These are phyloP conservation scores for Cyphellophora attinorum DNA, from an alignment of 2,329 filamentous ascomycete species.

Conservation along the genomic window DNA sequence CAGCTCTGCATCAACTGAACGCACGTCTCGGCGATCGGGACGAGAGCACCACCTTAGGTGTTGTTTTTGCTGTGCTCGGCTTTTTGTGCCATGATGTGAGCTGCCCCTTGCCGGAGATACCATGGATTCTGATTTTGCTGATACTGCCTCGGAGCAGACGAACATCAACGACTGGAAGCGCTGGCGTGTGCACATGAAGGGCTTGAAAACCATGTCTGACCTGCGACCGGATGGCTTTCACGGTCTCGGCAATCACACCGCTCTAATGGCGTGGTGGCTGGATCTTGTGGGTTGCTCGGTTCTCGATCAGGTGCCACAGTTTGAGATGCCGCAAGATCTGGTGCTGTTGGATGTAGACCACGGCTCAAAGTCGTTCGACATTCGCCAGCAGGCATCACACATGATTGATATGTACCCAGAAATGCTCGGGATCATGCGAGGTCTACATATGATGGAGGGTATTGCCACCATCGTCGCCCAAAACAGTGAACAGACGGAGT, in stretches of 20 bases:
- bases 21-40: no score
- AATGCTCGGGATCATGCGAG: slow-evolving; percentile 5
- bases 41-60: no score
- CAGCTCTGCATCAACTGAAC: no score
- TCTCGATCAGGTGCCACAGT: no score
- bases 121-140: not conserved
- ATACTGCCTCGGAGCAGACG: no score
- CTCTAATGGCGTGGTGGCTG: slow-evolving; percentile 6
- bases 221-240: slow-evolving; percentile 15
- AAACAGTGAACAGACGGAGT: not conserved
- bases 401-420: no score
- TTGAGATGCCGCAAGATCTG: no score
- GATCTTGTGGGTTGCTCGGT: slow-evolving; percentile 1
- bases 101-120: slow-evolving; percentile 2
- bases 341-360: no score
- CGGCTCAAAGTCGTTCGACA: no score
- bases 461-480: slow-evolving; percentile 2
- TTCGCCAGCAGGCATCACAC: no score
- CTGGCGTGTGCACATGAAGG: slow-evolving; percentile 16
- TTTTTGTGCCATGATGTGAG: slow-evolving; percentile 20
- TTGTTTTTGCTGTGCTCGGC: no score
- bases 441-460: slow-evolving; percentile 2
- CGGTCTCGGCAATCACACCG: slow-evolving; percentile 3
- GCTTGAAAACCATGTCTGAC: slow-evolving; percentile 14
- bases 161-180: slow-evolving; percentile 17